Evolutionary conservation across 768 basidiomycete genomes (phyloP).

Genomic region (Leccinum boreale): DNA sequence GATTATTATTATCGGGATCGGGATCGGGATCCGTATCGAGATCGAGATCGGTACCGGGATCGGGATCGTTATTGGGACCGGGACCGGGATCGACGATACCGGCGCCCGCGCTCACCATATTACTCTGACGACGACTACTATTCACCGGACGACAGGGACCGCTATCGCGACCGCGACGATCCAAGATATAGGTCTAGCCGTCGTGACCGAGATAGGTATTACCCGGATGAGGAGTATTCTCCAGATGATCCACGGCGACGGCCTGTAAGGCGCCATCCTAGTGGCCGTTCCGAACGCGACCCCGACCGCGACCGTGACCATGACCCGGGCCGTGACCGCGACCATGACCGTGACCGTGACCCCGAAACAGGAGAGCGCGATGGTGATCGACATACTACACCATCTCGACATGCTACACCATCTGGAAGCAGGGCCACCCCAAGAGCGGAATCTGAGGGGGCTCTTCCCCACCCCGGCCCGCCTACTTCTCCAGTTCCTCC

Average conservation of each 20-base stretch:
- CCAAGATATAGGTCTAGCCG: constrained; percentile 6
- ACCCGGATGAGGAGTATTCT: neutral
- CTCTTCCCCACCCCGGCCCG: constrained; percentile 1
- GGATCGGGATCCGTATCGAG: neutral
- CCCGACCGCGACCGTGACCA: too few species aligned
- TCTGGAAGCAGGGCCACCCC: constrained; percentile 3
- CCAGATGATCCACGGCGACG: constrained; percentile 10
- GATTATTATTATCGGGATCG: constrained; percentile 2
- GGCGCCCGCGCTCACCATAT: neutral
- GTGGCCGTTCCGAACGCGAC: constrained; percentile 9
- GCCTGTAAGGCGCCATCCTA: constrained; percentile 7
- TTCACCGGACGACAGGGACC: constrained; percentile 13
- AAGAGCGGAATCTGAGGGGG: constrained; percentile 9
- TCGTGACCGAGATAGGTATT: neutral
- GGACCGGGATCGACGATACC: neutral
- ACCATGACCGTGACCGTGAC: too few species aligned
- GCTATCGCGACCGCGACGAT: constrained; percentile 3
- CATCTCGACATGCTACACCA: neutral
- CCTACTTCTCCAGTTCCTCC: constrained; percentile 24
- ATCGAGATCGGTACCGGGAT: neutral
- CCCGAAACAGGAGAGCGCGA: constrained; percentile 12
- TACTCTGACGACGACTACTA: constrained; percentile 6
- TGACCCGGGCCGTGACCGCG: too few species aligned
- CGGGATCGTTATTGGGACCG: constrained; percentile 2
- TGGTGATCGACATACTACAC: constrained; percentile 10